Percentiles rank a stretch among this genome's conserved stretches.
These are phyloP conservation scores for Aspergillus incahuasiensis DNA, from an alignment of 495 filamentous ascomycete species.

Conservation along the genomic window DNA sequence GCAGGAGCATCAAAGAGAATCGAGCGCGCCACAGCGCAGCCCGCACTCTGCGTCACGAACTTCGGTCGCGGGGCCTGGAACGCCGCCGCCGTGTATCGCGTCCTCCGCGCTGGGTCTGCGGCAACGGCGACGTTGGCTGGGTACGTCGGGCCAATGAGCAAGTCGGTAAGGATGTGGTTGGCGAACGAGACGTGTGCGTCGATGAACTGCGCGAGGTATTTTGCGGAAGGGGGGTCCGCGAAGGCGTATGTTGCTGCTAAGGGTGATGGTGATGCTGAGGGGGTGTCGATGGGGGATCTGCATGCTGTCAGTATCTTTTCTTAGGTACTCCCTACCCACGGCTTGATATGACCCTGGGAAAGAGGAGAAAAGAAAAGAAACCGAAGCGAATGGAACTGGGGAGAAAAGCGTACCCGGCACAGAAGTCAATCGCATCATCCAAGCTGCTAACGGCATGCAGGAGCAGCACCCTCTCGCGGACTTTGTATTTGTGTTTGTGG, in stretches of 20 bases:
- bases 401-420: slow-evolving; percentile 26
- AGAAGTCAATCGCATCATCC: slow-evolving; percentile 44
- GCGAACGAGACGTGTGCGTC: slow-evolving; percentile 40
- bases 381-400: no score
- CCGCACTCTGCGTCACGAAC: slow-evolving; percentile 20
- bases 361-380: no score
- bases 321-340: no score
- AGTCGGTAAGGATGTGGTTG: slow-evolving; percentile 47
- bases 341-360: no score
- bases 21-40: neutral
- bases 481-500: slow-evolving; percentile 19
- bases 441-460: slow-evolving; percentile 36
- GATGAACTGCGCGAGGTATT: slow-evolving; percentile 51
- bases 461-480: slow-evolving; percentile 29
- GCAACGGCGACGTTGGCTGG: slow-evolving; percentile 19
- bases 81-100: slow-evolving; percentile 28
- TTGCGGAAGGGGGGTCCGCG: slow-evolving; percentile 39
- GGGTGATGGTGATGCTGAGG: no score
- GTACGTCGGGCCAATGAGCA: slow-evolving; percentile 43
- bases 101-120: no score
- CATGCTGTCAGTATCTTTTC: neutral
- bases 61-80: slow-evolving; percentile 42
- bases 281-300: no score
- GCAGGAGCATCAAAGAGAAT: slow-evolving; percentile 1
- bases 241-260: slow-evolving; percentile 49